Percentiles rank a stretch among this genome's conserved stretches.
Conservation (phyloP, 2,329 filamentous ascomycete species). For the Paecilomyces sp. region DNA sequence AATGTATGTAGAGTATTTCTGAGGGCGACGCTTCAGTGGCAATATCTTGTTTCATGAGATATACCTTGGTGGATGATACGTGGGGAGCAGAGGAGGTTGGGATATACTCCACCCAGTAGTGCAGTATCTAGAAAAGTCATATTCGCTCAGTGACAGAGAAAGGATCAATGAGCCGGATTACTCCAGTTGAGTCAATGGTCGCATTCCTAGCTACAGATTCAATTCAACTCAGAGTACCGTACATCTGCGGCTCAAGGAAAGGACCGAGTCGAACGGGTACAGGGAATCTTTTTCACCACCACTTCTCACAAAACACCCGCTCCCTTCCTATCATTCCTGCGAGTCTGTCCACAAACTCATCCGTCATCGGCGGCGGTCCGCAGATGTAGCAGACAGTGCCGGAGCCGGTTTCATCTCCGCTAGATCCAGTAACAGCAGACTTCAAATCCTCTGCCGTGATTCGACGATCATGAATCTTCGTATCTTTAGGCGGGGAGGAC, state of each 20-base stretch:
- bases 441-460: slow-evolving; percentile 30
- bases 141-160: background rate
- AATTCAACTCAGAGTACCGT: background rate
- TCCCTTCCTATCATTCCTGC: slow-evolving; percentile 31
- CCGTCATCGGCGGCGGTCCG: slow-evolving; percentile 62
- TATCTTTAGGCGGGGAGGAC: slow-evolving; percentile 10
- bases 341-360: slow-evolving; percentile 49
- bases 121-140: background rate
- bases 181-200: background rate
- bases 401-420: slow-evolving; percentile 22
- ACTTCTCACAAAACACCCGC: slow-evolving; percentile 54
- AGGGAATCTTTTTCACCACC: slow-evolving; percentile 47
- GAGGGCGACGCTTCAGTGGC: background rate
- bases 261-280: background rate
- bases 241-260: background rate
- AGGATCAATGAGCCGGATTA: background rate
- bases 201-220: background rate
- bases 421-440: slow-evolving; percentile 21
- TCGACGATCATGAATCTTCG: slow-evolving; percentile 22
- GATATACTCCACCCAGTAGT: background rate
- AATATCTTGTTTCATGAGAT: background rate
- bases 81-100: background rate
- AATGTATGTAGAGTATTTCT: background rate
- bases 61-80: background rate
- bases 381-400: slow-evolving; percentile 58